Evolutionary conservation across 352 stramenopile genomes (phyloP).

Genomic region (Phytophthora aleatoria): DNA sequence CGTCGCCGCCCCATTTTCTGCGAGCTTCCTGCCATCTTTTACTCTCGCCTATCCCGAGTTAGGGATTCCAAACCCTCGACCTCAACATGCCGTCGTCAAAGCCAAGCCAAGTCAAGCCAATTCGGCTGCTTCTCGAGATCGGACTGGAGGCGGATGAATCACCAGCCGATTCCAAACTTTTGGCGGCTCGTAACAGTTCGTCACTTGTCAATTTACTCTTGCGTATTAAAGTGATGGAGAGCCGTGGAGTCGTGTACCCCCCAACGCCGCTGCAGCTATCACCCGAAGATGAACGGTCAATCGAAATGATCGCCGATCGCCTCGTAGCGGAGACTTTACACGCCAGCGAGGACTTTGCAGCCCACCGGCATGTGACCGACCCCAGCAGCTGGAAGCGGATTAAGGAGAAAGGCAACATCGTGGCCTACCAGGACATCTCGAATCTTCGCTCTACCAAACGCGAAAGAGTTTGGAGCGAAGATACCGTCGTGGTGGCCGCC

Average conservation of each 20-base stretch:
- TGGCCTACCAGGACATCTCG: constrained; percentile 49
- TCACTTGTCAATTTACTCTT: constrained; percentile 17
- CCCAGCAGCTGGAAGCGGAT: constrained; percentile 52
- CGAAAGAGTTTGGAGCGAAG: constrained; percentile 42
- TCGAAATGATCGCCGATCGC: constrained; percentile 48
- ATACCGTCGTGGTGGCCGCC: constrained; percentile 34
- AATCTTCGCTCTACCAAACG: constrained; percentile 13
- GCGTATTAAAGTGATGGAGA: constrained; percentile 21
- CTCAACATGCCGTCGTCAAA: constrained; percentile 8
- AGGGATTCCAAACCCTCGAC: constrained; percentile 12
- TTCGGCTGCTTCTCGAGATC: constrained; percentile 31
- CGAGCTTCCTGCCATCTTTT: constrained; percentile 7
- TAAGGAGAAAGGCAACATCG: constrained; percentile 51
- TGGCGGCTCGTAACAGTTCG: constrained; percentile 10
- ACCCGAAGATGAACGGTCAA: constrained; percentile 45
- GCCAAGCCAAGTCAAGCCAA: constrained; percentile 13
- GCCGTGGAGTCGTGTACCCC: constrained; percentile 12
- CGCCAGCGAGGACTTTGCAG: constrained; percentile 51
- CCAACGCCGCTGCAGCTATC: constrained; percentile 33
- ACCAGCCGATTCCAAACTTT: constrained; percentile 11
- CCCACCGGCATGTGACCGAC: constrained; percentile 34
- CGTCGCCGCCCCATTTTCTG: constrained; percentile 9
- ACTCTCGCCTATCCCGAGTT: constrained; percentile 18
- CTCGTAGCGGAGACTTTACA: constrained; percentile 62
- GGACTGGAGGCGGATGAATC: constrained; percentile 17